Base-by-base conservation (phyloP, 192 early-diverging fungal species). In the Geranomyces variabilis region DNA sequence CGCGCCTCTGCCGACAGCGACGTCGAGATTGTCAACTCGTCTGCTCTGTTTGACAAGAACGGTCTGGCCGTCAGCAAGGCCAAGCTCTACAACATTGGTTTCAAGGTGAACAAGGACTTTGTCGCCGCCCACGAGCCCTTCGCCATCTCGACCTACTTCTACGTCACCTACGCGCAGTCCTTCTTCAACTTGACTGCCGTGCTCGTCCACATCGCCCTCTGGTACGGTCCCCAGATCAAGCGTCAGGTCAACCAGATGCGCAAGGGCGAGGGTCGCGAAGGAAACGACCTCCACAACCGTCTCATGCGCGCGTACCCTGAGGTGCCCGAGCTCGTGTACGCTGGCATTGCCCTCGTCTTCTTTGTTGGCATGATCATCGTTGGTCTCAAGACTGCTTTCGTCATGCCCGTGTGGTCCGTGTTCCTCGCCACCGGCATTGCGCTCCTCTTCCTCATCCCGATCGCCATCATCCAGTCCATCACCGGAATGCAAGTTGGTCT, bases 381-480 rank as follows among this genome's bases (percentile, higher is more conserved):
- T 41, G 78, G 83, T 56, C 74, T 83, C 72, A 48, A 56, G 21
- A 90, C 86, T 63, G 81, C 81, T 10, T 84, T 88, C n/a, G 74
- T 77, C 12, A 87, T 94, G 63, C 91, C 91, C 21, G 91, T 89
- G 90, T 93, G 90, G 87, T 91, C 85, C 34, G 71, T 77, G 17
- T 59, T 77, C 47, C 74, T 81, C n/a, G 41, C 62, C 31, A 49
- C 63, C 63, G 33, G 51, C 43, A 59, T 79, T 12, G 33, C 58
- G 33, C 48, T 44, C 13, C 14, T 75, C 46, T 68, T 68, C 34
- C 34, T 79, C 12, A 5, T 75, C 8, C 78, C 78, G 9, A 87
- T 96, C 43, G 94, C 92, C 70, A 90, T 94, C 47, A 89, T 96
- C 67, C 90, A 90, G 30, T 85, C 83, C 15, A 85, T 94, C 28